Percentiles rank a stretch among this genome's conserved stretches.
Conservation (phyloP, 1,284 basidiomycete species). For the Fomitopsis betulina region DNA sequence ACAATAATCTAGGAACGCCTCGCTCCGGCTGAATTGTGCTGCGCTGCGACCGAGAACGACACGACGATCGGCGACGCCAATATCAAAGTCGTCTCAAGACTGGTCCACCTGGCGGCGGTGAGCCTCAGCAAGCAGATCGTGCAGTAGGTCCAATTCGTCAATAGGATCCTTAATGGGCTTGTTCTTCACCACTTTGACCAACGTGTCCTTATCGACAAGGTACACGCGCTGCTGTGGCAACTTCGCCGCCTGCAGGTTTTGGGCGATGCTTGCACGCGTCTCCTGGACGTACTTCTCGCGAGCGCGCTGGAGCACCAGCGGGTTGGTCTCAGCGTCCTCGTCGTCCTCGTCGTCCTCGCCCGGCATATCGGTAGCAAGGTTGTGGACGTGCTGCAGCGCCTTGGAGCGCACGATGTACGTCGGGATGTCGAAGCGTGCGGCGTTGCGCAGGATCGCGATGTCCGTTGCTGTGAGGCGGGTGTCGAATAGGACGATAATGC, state of each 20-base stretch:
- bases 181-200: not conserved
- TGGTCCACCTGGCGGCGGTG: not conserved
- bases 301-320: not conserved
- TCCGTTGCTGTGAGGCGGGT: constrained; percentile 1
- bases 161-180: not conserved
- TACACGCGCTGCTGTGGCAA: constrained; percentile 1
- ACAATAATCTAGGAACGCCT: too few species aligned
- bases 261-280: not conserved
- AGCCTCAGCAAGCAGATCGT: not conserved
- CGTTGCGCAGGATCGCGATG: constrained; percentile 6
- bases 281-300: constrained; percentile 1
- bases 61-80: not conserved
- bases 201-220: constrained; percentile 2
- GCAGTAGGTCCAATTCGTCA: not conserved
- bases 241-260: not conserved
- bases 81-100: not conserved
- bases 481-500: constrained; percentile 6
- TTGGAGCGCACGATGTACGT: constrained; percentile 7
- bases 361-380: not conserved
- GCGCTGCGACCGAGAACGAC: not conserved
- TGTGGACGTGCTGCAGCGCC: constrained; percentile 4
- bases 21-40: not conserved
- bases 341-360: not conserved
- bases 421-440: constrained; percentile 3
- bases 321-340: not conserved